These are phyloP conservation scores for Pilobolus umbonatus DNA, from an alignment of 192 early-diverging fungal species.

Conservation along the genomic window DNA sequence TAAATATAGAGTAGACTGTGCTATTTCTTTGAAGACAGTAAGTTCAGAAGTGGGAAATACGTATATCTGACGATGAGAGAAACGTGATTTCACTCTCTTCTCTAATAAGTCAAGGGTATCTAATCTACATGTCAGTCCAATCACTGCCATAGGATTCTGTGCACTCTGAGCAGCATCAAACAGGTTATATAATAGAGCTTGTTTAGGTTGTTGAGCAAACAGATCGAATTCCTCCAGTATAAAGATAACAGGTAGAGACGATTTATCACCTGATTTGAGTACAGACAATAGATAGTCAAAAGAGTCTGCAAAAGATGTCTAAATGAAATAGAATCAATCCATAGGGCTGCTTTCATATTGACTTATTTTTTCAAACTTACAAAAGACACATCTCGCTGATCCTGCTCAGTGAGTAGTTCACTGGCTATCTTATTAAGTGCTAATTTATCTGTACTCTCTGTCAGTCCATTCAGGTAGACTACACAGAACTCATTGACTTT, in stretches of 20 bases:
- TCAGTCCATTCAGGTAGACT: conserved; percentile 70
- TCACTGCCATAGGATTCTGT: conserved; percentile 78
- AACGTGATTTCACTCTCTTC: conserved; percentile 92
- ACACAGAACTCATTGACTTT: conserved; percentile 53
- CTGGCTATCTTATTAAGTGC: conserved; percentile 81
- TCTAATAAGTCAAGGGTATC: conserved; percentile 84
- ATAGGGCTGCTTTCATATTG: neutral
- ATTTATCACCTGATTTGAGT: conserved; percentile 51
- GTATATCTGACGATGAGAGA: conserved; percentile 82
- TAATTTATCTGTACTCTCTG: conserved; percentile 76
- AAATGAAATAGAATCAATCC: neutral
- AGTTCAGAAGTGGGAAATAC: conserved; percentile 54
- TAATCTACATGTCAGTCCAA: conserved; percentile 78
- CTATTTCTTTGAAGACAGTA: conserved; percentile 55
- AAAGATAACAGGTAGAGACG: conserved; percentile 71
- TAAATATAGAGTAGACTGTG: conserved; percentile 45
- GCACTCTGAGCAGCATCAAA: conserved; percentile 87
- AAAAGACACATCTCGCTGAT: conserved; percentile 29
- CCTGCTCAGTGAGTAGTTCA: conserved; percentile 61
- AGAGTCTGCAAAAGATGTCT: conserved; percentile 70
- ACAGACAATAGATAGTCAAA: conserved; percentile 59
- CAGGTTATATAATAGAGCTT: conserved; percentile 89
- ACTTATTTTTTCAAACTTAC: conserved; percentile 1
- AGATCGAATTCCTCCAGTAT: conserved; percentile 92
- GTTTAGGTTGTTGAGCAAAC: conserved; percentile 89